Percentiles rank a stretch among this genome's conserved stretches.
These are phyloP conservation scores for Wakefieldia striispora DNA, from an alignment of 768 basidiomycete genomes.

Conservation along the genomic window DNA sequence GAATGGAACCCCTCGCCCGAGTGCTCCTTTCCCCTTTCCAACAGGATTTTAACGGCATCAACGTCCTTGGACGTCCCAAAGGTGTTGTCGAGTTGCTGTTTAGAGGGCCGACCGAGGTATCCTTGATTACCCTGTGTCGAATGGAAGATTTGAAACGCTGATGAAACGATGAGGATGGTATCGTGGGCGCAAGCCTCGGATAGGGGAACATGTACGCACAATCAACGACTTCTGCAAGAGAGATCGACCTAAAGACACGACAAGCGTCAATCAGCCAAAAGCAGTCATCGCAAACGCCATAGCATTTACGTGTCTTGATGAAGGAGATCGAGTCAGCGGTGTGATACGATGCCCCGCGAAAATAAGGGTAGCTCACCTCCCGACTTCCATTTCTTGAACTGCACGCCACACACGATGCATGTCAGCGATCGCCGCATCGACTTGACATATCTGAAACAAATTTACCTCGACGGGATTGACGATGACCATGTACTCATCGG, in stretches of 20 bases:
- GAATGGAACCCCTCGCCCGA: conserved; percentile 44
- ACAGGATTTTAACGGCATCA: conserved; percentile 58
- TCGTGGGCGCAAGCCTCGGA: neutral
- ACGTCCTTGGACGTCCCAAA: conserved; percentile 66
- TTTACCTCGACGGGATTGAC: conserved; percentile 63
- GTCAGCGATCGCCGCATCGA: conserved; percentile 4
- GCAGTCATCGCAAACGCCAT: neutral
- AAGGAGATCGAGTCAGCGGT: conserved; percentile 14
- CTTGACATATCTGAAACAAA: conserved; percentile 16
- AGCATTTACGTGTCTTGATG: conserved; percentile 61
- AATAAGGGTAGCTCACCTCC: conserved; percentile 55
- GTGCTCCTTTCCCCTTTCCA: conserved; percentile 64
- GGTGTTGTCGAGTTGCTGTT: conserved; percentile 74
- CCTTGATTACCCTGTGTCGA: conserved; percentile 78
- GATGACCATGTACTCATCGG: conserved; percentile 70
- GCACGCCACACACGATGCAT: conserved; percentile 1
- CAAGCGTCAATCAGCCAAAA: conserved; percentile 14
- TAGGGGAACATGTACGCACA: conserved; percentile 44
- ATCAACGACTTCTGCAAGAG: conserved; percentile 77
- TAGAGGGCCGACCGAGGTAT: conserved; percentile 68
- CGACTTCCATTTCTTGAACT: conserved; percentile 78
- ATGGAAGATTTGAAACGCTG: conserved; percentile 71
- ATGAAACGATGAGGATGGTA: neutral
- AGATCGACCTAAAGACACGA: conserved; percentile 51
- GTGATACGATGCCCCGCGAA: neutral